Percentiles rank a stretch among this genome's conserved stretches.
Evolutionary conservation across 163 green algal genomes (phyloP).

Genomic region (Prototheca wickerhamii): DNA sequence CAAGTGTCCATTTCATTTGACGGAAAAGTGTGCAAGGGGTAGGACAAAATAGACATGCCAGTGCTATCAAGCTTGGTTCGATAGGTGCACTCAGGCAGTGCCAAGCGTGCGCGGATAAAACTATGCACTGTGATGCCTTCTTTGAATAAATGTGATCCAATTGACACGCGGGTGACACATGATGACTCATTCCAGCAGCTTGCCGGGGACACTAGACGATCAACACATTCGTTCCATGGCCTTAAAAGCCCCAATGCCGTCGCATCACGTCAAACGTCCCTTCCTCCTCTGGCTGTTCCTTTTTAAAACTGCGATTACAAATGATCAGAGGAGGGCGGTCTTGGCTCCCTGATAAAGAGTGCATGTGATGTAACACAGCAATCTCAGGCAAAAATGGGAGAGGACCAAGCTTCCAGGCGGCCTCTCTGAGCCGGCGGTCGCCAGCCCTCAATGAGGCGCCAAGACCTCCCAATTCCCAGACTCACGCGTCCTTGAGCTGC

Average conservation of each 20-base stretch:
- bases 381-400: not conserved
- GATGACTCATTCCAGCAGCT: no score
- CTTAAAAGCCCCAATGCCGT: constrained; percentile 18
- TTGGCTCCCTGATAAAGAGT: no score
- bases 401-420: not conserved
- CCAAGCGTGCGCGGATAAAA: no score
- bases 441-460: not conserved
- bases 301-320: not conserved
- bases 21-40: no score
- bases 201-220: no score
- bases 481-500: constrained; percentile 30
- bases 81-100: no score
- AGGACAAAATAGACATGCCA: no score
- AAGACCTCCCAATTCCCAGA: not conserved
- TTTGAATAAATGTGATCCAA: no score
- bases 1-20: no score
- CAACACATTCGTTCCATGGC: constrained; percentile 41
- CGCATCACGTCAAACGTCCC: constrained; percentile 23
- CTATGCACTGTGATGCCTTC: no score
- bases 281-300: constrained; percentile 19
- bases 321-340: not conserved
- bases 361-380: not conserved
- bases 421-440: not conserved
- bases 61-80: no score
- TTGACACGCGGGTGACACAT: no score